Evolutionary conservation across 1,284 basidiomycete species (phyloP).

Genomic region (Puccinia polysora): DNA sequence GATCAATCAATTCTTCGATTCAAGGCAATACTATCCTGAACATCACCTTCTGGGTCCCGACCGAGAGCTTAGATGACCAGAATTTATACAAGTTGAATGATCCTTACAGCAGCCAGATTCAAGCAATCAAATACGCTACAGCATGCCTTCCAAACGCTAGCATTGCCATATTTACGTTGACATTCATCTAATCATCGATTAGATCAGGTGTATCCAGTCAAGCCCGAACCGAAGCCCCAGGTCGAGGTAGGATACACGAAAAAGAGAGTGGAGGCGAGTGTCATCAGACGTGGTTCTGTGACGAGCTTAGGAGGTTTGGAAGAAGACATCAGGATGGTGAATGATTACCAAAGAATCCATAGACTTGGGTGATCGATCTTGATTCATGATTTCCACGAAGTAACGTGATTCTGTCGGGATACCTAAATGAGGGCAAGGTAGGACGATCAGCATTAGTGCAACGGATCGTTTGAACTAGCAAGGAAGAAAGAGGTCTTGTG

Average conservation of each 20-base stretch:
- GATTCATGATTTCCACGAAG: slow-evolving; percentile 92
- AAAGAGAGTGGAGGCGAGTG: slow-evolving; percentile 13
- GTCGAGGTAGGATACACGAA: too few relatives aligned
- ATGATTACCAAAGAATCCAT: slow-evolving; percentile 87
- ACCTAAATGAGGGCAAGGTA: slow-evolving; percentile 57
- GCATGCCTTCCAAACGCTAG: slow-evolving; percentile 90
- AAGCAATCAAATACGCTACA: slow-evolving; percentile 92
- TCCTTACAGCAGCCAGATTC: slow-evolving; percentile 78
- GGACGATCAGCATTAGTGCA: too few relatives aligned
- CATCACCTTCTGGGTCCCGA: background rate
- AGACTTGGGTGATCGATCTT: slow-evolving; percentile 94
- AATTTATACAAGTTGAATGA: background rate
- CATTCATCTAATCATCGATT: slow-evolving; percentile 84
- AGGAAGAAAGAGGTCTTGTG: background rate
- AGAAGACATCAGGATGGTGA: too few relatives aligned
- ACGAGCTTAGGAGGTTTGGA: too few relatives aligned
- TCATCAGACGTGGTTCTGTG: background rate
- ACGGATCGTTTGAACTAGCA: background rate
- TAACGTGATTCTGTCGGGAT: slow-evolving; percentile 85
- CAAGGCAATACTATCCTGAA: background rate
- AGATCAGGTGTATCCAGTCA: too few relatives aligned
- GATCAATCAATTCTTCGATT: background rate
- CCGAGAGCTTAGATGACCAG: too few relatives aligned
- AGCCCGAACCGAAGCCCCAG: too few relatives aligned
- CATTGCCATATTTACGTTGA: slow-evolving; percentile 90